A percentile compares a stretch with the other conserved stretches of the same genome.
These are phyloP conservation scores for Coemansia sp. DNA, from an alignment of 192 early-diverging fungal genomes.

Conservation along the genomic window DNA sequence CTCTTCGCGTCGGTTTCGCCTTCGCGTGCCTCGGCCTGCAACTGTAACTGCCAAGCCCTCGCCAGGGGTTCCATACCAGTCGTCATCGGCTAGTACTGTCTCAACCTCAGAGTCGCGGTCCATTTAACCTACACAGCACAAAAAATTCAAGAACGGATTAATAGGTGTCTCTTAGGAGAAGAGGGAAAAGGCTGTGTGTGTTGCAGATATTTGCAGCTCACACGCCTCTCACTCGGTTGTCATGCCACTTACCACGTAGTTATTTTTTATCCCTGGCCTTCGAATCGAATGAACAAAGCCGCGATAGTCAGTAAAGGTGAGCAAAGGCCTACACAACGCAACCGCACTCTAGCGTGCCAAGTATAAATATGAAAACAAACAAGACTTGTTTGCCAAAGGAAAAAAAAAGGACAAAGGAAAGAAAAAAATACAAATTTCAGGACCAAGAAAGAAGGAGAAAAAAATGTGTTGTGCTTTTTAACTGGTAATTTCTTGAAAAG, in stretches of 20 bases:
- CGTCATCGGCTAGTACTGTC: conserved; percentile 42
- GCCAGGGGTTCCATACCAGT: conserved; percentile 22
- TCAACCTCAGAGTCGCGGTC: conserved; percentile 47
- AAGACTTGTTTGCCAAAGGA: not conserved
- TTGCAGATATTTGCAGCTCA: conserved; percentile 7
- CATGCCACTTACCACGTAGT: not conserved
- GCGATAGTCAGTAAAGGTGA: not conserved
- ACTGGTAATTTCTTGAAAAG: not conserved
- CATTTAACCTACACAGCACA: conserved; percentile 22
- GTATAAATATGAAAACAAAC: conserved; percentile 4
- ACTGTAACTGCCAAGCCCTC: conserved; percentile 1
- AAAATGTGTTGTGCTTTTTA: not conserved
- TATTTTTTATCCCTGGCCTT: not conserved
- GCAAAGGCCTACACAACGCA: not conserved
- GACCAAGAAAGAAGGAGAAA: not conserved
- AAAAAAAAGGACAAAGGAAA: not conserved
- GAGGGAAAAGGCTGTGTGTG: not conserved
- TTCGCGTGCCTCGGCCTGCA: conserved; percentile 6
- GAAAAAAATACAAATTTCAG: conserved; percentile 6
- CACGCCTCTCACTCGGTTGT: not conserved
- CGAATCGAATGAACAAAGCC: not conserved
- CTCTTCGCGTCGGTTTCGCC: not conserved
- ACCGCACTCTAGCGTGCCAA: not conserved
- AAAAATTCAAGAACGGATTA: not conserved
- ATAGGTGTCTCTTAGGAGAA: not conserved